Conservation (phyloP, 2,329 filamentous ascomycete species). For the Cadophora malorum region DNA sequence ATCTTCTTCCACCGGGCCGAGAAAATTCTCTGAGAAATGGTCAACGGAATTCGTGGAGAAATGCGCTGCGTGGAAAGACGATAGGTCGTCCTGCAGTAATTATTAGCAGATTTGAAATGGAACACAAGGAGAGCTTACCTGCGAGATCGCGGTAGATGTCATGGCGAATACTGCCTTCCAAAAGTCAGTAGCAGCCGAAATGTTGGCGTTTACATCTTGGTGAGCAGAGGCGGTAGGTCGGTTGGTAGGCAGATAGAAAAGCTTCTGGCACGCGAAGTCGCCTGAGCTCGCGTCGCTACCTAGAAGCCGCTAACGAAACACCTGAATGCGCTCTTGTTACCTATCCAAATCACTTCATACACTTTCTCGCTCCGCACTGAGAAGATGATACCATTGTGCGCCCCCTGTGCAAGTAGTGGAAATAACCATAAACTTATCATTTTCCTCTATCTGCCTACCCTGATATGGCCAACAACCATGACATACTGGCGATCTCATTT, state of each 20-base stretch:
- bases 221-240: neutral
- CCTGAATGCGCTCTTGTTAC: no score
- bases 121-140: slow-evolving; percentile 43
- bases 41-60: slow-evolving; percentile 46
- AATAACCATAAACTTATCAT: no score
- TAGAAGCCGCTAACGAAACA: neutral
- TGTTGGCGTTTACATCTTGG: slow-evolving; percentile 1
- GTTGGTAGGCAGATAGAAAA: neutral
- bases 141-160: slow-evolving; percentile 48
- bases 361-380: no score
- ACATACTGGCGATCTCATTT: no score
- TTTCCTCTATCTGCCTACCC: no score
- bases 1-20: slow-evolving; percentile 57
- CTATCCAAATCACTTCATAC: no score
- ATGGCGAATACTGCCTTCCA: slow-evolving; percentile 13
- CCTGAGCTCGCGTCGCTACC: neutral
- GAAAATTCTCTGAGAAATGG: slow-evolving; percentile 61
- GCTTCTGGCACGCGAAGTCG: neutral
- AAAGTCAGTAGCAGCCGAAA: neutral
- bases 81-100: slow-evolving; percentile 39
- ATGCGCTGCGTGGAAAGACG: slow-evolving; percentile 41
- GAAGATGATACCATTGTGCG: no score
- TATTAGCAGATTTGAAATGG: slow-evolving; percentile 22
- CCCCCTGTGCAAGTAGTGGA: no score
- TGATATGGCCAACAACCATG: no score